A percentile compares a stretch with the other conserved stretches of the same genome.
These are phyloP conservation scores for Termitomyces sp. DNA, from an alignment of 768 basidiomycete species.

Conservation along the genomic window DNA sequence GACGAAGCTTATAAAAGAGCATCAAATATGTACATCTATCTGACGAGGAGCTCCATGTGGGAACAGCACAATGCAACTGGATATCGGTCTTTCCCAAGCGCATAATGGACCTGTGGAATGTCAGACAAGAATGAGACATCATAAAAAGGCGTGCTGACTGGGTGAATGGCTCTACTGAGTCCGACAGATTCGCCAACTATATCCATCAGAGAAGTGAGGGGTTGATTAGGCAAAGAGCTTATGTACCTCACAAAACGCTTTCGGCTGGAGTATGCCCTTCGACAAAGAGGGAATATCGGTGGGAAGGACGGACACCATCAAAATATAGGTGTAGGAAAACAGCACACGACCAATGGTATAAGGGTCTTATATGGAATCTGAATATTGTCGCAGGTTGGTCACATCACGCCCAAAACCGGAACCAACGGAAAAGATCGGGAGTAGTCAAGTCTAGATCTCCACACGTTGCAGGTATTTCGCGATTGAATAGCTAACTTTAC, in stretches of 20 bases:
- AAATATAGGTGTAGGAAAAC: background rate
- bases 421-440: conserved; percentile 29
- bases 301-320: conserved; percentile 27
- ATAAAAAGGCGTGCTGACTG: conserved; percentile 37
- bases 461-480: background rate
- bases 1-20: background rate
- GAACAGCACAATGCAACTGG: conserved; percentile 62
- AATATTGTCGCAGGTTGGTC: conserved; percentile 11
- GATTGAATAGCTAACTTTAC: background rate
- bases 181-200: conserved; percentile 49
- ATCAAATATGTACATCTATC: conserved; percentile 49
- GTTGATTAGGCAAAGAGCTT: background rate
- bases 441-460: background rate
- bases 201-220: conserved; percentile 5
- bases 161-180: conserved; percentile 61
- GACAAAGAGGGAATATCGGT: conserved; percentile 20
- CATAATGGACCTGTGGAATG: conserved; percentile 41
- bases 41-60: conserved; percentile 60
- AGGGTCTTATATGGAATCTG: conserved; percentile 12
- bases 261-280: conserved; percentile 18
- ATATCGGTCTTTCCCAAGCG: conserved; percentile 45
- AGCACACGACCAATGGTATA: conserved; percentile 28
- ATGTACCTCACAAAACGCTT: conserved; percentile 36
- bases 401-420: conserved; percentile 29
- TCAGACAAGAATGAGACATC: background rate